phyloP scores from a whole-genome alignment of 768 basidiomycete genomes.

The Lanmaoa pseudosensibilis region DNA sequence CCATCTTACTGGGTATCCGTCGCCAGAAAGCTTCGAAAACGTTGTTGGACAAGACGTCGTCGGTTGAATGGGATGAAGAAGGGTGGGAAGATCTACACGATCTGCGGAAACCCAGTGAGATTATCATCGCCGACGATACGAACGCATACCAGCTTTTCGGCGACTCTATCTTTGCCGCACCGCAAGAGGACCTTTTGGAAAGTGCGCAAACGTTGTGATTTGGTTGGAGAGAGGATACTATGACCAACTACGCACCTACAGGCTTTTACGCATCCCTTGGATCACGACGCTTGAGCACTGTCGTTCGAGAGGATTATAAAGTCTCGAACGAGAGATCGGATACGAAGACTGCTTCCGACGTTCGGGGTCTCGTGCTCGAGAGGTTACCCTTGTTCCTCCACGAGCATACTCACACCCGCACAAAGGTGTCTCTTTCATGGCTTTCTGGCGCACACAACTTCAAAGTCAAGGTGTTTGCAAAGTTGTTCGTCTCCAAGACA shows the following conservation, averaged over 20 bases:
- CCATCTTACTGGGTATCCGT: slow-evolving; percentile 75
- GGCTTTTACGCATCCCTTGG: slow-evolving; percentile 80
- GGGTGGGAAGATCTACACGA: slow-evolving; percentile 75
- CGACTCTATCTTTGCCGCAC: slow-evolving; percentile 70
- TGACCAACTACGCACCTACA: slow-evolving; percentile 23
- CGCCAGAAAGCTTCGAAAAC: slow-evolving; percentile 43
- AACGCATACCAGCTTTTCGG: slow-evolving; percentile 79
- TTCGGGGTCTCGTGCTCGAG: slow-evolving; percentile 69
- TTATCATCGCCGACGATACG: slow-evolving; percentile 85
- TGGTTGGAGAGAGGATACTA: not conserved
- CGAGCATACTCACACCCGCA: slow-evolving; percentile 73
- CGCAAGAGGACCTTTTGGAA: slow-evolving; percentile 92
- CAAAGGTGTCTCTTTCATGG: slow-evolving; percentile 65
- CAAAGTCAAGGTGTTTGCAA: slow-evolving; percentile 65
- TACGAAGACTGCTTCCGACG: slow-evolving; percentile 49
- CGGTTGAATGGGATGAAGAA: slow-evolving; percentile 54
- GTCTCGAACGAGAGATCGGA: slow-evolving; percentile 51
- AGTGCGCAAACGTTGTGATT: slow-evolving; percentile 37
- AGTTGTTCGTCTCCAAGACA: slow-evolving; percentile 60
- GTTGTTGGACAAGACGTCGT: slow-evolving; percentile 20
- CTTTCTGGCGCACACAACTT: slow-evolving; percentile 64
- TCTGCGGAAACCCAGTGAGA: slow-evolving; percentile 63
- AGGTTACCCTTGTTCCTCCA: slow-evolving; percentile 89
- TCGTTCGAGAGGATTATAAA: slow-evolving; percentile 79
- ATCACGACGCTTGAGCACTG: slow-evolving; percentile 64